A percentile compares a stretch with the other conserved stretches of the same genome.
phyloP scores from a whole-genome alignment of 331 rosid genomes.

The Acacia concinna region DNA sequence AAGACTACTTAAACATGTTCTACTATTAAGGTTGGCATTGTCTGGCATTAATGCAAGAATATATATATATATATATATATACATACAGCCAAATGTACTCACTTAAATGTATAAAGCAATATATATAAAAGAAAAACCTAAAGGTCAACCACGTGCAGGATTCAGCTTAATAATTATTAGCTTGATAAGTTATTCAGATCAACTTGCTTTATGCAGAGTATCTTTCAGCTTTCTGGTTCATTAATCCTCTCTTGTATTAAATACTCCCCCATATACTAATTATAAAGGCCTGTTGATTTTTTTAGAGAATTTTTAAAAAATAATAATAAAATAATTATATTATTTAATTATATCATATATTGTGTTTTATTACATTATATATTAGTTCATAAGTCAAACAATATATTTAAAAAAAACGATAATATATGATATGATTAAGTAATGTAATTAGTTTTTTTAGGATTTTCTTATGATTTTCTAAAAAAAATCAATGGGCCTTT shows the following conservation, averaged over 20 bases:
- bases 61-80: neutral
- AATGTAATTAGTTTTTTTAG: too few species aligned
- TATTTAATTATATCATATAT: too few species aligned
- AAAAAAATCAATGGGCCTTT: too few species aligned
- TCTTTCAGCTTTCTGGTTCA: neutral
- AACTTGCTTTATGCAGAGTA: slow-evolving; percentile 13
- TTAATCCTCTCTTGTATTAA: neutral
- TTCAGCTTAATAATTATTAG: slow-evolving; percentile 8
- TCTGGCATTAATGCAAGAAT: neutral
- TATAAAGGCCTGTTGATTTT: too few species aligned
- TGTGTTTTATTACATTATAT: too few species aligned
- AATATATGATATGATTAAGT: too few species aligned
- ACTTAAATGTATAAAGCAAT: neutral
- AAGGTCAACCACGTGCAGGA: slow-evolving; percentile 37
- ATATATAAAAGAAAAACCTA: slow-evolving; percentile 3
- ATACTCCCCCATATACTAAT: too few species aligned
- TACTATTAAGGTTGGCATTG: neutral
- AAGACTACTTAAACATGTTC: neutral
- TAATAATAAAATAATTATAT: too few species aligned
- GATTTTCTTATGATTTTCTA: too few species aligned
- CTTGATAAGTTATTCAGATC: neutral
- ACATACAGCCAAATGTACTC: neutral
- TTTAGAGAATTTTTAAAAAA: too few species aligned
- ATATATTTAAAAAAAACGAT: too few species aligned
- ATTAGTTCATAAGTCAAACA: too few species aligned